Conservation (phyloP, 2,329 filamentous ascomycete genomes). For the Phaeosphaeria sp. region DNA sequence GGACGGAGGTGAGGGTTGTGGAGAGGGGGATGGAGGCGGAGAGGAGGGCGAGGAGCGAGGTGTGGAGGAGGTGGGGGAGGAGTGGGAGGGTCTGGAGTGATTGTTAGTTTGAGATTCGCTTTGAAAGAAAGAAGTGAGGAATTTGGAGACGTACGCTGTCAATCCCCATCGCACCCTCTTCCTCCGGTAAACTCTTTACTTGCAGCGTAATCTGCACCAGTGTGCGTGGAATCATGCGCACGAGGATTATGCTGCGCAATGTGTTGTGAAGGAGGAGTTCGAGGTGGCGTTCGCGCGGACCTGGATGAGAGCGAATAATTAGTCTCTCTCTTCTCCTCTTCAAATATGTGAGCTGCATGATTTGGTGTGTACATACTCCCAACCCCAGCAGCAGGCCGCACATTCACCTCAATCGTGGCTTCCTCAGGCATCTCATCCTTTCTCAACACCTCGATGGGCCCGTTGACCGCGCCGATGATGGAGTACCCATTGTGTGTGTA, state of each 20-base stretch:
- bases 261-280: conserved; percentile 77
- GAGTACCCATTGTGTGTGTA: conserved; percentile 79
- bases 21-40: conserved; percentile 83
- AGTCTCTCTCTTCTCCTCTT: too few species aligned
- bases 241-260: conserved; percentile 75
- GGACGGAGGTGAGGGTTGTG: conserved; percentile 78
- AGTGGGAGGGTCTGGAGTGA: conserved; percentile 73
- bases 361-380: conserved; percentile 64
- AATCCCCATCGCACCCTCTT: conserved; percentile 68
- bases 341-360: too few species aligned
- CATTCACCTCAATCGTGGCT: conserved; percentile 85
- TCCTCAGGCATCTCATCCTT: conserved; percentile 93
- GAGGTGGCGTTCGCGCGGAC: conserved; percentile 70
- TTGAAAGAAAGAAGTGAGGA: too few species aligned
- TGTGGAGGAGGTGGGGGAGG: conserved; percentile 82
- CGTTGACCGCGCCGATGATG: conserved; percentile 86
- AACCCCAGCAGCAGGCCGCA: conserved; percentile 84
- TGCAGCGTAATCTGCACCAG: conserved; percentile 85
- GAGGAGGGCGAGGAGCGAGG: conserved; percentile 81
- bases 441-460: conserved; percentile 86
- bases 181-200: conserved; percentile 71
- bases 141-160: conserved; percentile 64
- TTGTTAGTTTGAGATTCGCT: too few species aligned
- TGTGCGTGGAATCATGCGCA: conserved; percentile 76
- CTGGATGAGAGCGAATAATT: conserved; percentile 28